These are phyloP conservation scores for Beta lomatogona DNA, from an alignment of 179 eudicot species.

Conservation along the genomic window DNA sequence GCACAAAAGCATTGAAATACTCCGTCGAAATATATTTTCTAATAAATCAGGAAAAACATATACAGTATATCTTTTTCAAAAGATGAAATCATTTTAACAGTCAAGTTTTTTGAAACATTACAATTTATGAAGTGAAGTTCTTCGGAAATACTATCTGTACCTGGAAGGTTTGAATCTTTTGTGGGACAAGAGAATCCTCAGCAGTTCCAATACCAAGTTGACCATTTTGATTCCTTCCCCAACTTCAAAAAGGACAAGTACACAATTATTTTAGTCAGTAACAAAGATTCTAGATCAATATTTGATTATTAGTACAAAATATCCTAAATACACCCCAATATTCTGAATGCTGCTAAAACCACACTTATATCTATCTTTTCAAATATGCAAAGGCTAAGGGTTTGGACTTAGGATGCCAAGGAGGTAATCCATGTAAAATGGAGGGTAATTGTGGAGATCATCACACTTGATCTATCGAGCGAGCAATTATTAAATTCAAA, in stretches of 20 bases:
- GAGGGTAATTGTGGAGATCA: no score
- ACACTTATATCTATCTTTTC: not conserved
- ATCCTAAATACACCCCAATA: no score
- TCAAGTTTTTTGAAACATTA: not conserved
- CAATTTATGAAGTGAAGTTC: not conserved
- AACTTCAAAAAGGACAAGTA: slow-evolving; percentile 50
- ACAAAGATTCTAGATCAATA: not conserved
- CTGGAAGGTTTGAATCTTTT: slow-evolving; percentile 75
- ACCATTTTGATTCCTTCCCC: slow-evolving; percentile 99
- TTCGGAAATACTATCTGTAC: slow-evolving; percentile 34
- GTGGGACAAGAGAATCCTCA: slow-evolving; percentile 89
- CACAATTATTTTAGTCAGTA: slow-evolving; percentile 12
- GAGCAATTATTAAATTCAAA: no score
- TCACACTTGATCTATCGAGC: no score
- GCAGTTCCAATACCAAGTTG: slow-evolving; percentile 93
- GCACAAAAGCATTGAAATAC: not conserved
- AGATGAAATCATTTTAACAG: not conserved
- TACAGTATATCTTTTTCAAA: not conserved
- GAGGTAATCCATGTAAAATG: no score
- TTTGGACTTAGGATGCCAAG: not conserved
- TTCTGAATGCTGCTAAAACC: no score
- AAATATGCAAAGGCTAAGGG: not conserved
- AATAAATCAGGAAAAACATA: not conserved
- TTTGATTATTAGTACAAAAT: no score
- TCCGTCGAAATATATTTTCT: not conserved